Base-by-base conservation (phyloP, 1,139 yeast genomes). In the Blastobotrys buckinghamii region DNA sequence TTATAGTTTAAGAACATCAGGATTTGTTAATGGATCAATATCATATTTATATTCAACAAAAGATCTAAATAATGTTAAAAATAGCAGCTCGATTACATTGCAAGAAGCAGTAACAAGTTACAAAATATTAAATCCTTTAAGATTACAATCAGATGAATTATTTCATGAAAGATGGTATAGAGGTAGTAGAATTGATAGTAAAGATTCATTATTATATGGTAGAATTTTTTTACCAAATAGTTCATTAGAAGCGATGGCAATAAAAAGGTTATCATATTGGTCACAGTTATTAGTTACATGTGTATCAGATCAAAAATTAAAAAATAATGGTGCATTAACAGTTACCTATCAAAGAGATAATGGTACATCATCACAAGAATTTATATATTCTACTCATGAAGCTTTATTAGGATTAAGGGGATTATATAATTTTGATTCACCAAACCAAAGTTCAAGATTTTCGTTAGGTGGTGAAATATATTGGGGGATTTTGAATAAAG, bases 211-310 rank as follows among this genome's bases (percentile, higher is more conserved):
- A 16, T 62, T 80, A 32, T 92, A 88, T 62, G 98, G 97, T 0
- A 73, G 95, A 53, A 79, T 94, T 80, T 86, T 84, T 60, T 81
- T 92, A 55, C 98, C 98, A 0, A 86, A 89, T 1, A 81, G 88
- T 20, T 82, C 87, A 5, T 69, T 94, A 7, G 98, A 92, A 64
- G 96, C 96, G 1, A 83, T 92, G 94, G 60, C 82, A 10, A 80
- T 90, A 37, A 80, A 85, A 53, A 72, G 89, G 50, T 59, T 88
- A 37, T 68, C 84, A 3, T 67, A 75, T 16, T 71, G 73, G 50
- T 69, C 89, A 12, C 95, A 88, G 59, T 55, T 88, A 30, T 68
- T 84, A 45, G 68, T 88, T 29, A 86, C 85, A 58, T 85, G 95
- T 61, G 80, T 88, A 41, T 83, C 84, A 59, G 84, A 81, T 59